A percentile compares a stretch with the other conserved stretches of the same genome.
These are phyloP conservation scores for Schoenoplectus tabernaemontani DNA, from an alignment of 202 grass and related monocot species.

Conservation along the genomic window DNA sequence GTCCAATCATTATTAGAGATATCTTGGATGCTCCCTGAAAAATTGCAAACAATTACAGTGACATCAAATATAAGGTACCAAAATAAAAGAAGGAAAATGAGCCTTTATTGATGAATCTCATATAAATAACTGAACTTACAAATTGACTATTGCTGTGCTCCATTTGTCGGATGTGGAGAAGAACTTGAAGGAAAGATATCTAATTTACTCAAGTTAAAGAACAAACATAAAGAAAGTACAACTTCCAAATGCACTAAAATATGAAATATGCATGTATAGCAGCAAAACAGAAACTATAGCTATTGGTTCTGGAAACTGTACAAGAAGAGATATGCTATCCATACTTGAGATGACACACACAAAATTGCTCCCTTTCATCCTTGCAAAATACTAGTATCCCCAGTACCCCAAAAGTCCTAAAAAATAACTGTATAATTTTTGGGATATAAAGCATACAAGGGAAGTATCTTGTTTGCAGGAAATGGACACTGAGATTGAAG, in stretches of 20 bases:
- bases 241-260: background rate
- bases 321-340: background rate
- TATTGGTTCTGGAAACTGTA: background rate
- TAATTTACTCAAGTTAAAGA: constrained; percentile 45
- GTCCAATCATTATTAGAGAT: constrained; percentile 97
- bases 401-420: background rate
- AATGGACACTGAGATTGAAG: background rate
- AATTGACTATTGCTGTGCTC: constrained; percentile 98
- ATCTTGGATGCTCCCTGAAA: constrained; percentile 89
- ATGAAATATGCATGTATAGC: background rate
- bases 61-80: background rate
- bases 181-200: constrained; percentile 96
- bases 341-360: background rate
- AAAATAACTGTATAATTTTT: background rate
- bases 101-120: constrained; percentile 1
- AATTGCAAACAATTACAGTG: background rate
- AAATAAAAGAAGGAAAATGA: constrained; percentile 2
- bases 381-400: background rate
- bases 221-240: constrained; percentile 7
- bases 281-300: background rate
- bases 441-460: background rate
- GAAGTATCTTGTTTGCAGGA: no score
- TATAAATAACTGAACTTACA: constrained; percentile 40
- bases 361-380: background rate
- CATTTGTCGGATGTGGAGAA: constrained; percentile 96